Evolutionary conservation across 2,329 filamentous ascomycete genomes (phyloP), one percentile per base, ranked within the genome.

Genomic region (Emydomyces testavorans): DNA sequence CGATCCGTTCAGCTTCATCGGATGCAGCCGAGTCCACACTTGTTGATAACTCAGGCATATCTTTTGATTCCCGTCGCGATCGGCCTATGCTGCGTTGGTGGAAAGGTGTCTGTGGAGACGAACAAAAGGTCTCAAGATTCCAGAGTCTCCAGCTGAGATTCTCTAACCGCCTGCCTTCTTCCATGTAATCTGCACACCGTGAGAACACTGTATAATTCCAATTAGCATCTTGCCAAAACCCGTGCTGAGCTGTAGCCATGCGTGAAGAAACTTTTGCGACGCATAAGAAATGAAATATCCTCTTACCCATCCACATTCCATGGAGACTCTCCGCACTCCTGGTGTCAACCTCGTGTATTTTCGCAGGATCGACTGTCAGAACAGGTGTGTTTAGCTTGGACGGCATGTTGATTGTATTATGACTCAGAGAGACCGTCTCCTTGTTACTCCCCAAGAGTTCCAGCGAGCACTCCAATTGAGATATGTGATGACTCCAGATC

Each of bases 281-380:
- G 13, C 32, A 13, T 34, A 29, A 11, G n/a, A 5, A 35, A 6
- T 4, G 29, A 16, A 20, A 2, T 36, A 3, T 26, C 75, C 85
- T n/a, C n/a, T 77, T 70, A 94, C 88, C 86, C 65, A 87, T 90
- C 88, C 89, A 94, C 79, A 96, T 93, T 72, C 85, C 89, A 70
- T 92, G 93, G 44, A 96, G 79, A 63, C 89, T 93, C 69, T 94
- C 86, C 23, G 86, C 82, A 65, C 94, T 94, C 57, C 83, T 78
- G 1, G 90, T 94, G 69, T 96, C 89, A 61, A 96, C 87, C 65
- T 93, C 87, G 73, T 92, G 85, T 65, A 98, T 89, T 58, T 90
- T 83, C 63, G 83, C 85, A 55, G 86, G 82, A 71, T 95, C 88
- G 65, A 96, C 85, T 53, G 87, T 88, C 62, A 96, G 75, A 64